Conservation (phyloP, 768 basidiomycete genomes). For the Gymnopilus junonius region DNA sequence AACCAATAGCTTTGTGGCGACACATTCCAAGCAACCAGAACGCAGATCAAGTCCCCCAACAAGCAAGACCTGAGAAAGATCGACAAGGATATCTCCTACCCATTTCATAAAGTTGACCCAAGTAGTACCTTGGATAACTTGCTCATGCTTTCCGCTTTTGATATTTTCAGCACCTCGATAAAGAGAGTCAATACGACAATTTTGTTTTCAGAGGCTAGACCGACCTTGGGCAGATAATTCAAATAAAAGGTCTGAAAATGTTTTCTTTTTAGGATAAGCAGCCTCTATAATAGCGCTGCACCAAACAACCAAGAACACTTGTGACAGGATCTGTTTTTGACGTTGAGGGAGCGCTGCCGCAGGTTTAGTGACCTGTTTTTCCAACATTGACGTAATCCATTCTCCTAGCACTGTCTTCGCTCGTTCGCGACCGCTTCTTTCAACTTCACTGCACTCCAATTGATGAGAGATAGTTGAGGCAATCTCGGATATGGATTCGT, state of each 20-base stretch:
- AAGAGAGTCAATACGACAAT: not conserved
- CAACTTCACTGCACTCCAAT: not conserved
- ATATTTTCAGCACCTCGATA: not conserved
- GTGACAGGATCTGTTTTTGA: not conserved
- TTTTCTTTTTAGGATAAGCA: conserved; percentile 22
- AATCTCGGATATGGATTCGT: not conserved
- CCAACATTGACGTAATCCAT: too few relatives aligned
- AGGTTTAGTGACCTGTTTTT: too few relatives aligned
- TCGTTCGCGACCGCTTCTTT: too few relatives aligned
- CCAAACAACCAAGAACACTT: conserved; percentile 24
- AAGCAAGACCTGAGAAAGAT: conserved; percentile 9
- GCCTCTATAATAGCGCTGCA: conserved; percentile 23
- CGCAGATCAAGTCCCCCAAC: conserved; percentile 5
- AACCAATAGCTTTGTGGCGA: conserved; percentile 6
- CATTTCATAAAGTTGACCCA: conserved; percentile 1
- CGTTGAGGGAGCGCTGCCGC: too few relatives aligned
- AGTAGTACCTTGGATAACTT: not conserved
- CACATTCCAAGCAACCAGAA: not conserved
- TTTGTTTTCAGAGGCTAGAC: too few relatives aligned
- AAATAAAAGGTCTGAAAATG: conserved; percentile 23
- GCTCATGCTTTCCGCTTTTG: too few relatives aligned
- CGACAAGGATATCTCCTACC: conserved; percentile 17
- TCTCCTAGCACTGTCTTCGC: too few relatives aligned
- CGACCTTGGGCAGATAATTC: conserved; percentile 6
- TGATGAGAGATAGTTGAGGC: not conserved